Conservation (phyloP, 2,329 filamentous ascomycete species). For the Cladosporium velox region DNA sequence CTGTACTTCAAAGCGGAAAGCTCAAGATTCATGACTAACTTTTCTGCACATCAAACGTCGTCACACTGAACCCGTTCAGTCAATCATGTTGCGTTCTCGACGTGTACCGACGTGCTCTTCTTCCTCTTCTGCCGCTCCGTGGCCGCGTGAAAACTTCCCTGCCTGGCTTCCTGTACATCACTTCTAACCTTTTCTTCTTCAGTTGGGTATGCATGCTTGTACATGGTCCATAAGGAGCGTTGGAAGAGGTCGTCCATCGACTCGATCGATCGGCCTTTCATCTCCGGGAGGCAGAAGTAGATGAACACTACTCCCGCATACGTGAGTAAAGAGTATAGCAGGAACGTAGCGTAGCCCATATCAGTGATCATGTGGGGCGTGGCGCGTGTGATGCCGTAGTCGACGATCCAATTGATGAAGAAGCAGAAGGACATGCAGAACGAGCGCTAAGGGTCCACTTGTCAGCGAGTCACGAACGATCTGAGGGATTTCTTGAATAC, state of each 20-base stretch:
- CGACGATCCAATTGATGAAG: constrained; percentile 30
- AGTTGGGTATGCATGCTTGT: constrained; percentile 26
- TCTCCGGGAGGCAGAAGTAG: constrained; percentile 27
- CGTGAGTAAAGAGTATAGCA: constrained; percentile 27
- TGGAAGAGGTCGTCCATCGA: constrained; percentile 30
- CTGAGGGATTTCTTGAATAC: not conserved
- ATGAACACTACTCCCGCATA: constrained; percentile 27
- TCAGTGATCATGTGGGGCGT: constrained; percentile 27
- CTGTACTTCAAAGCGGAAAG: not conserved
- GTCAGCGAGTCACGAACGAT: not conserved
- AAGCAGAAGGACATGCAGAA: constrained; percentile 30
- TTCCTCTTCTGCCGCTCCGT: constrained; percentile 10
- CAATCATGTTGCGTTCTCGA: not conserved
- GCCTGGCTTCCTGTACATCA: constrained; percentile 24
- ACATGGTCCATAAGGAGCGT: constrained; percentile 27
- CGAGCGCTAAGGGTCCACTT: constrained; percentile 8
- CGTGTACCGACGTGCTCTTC: not conserved
- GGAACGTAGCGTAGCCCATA: constrained; percentile 26
- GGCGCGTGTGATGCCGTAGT: constrained; percentile 27
- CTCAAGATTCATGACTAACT: not conserved
- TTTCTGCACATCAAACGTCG: not conserved
- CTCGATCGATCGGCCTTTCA: constrained; percentile 28
- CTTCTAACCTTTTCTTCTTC: constrained; percentile 28
- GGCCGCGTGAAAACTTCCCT: constrained; percentile 19
- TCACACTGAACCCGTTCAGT: not conserved